A percentile compares a stretch with the other conserved stretches of the same genome.
Evolutionary conservation across 2,329 filamentous ascomycete species (phyloP).

Genomic region (Zelopaecilomyces penicillatus): DNA sequence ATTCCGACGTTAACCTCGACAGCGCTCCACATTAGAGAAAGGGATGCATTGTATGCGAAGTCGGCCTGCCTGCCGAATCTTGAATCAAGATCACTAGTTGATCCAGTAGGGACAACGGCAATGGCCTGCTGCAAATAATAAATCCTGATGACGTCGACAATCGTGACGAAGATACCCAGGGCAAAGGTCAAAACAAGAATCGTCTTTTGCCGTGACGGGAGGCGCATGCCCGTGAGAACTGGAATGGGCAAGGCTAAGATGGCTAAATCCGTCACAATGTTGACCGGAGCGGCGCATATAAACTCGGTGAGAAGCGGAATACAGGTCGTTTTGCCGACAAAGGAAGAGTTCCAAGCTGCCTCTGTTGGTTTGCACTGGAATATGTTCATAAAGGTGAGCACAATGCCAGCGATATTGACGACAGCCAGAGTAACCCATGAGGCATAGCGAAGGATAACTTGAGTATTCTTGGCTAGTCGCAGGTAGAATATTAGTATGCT

Average conservation of each 20-base stretch:
- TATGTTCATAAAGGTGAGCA: constrained; percentile 77
- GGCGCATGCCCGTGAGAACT: constrained; percentile 74
- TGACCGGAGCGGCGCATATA: constrained; percentile 74
- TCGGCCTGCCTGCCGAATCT: constrained; percentile 45
- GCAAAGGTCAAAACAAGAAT: constrained; percentile 81
- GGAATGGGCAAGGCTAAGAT: constrained; percentile 84
- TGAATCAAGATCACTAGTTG: constrained; percentile 28
- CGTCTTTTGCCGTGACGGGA: constrained; percentile 78
- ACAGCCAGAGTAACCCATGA: constrained; percentile 71
- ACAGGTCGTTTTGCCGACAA: constrained; percentile 31
- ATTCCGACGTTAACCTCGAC: constrained; percentile 89
- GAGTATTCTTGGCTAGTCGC: constrained; percentile 66
- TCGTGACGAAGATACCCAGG: constrained; percentile 76
- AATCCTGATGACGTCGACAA: constrained; percentile 83
- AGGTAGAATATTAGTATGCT: constrained; percentile 91
- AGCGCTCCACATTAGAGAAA: constrained; percentile 88
- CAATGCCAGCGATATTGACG: constrained; percentile 69
- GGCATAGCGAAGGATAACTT: constrained; percentile 68
- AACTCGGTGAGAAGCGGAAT: constrained; percentile 54
- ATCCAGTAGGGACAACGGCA: constrained; percentile 28
- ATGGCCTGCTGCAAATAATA: constrained; percentile 78
- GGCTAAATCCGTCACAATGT: constrained; percentile 83
- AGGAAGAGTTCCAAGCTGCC: constrained; percentile 53
- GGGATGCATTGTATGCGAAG: constrained; percentile 66
- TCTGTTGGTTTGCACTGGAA: constrained; percentile 72